Evolutionary conservation across 441 rosid species (phyloP).

Genomic region (Gossypium schwendimanii): DNA sequence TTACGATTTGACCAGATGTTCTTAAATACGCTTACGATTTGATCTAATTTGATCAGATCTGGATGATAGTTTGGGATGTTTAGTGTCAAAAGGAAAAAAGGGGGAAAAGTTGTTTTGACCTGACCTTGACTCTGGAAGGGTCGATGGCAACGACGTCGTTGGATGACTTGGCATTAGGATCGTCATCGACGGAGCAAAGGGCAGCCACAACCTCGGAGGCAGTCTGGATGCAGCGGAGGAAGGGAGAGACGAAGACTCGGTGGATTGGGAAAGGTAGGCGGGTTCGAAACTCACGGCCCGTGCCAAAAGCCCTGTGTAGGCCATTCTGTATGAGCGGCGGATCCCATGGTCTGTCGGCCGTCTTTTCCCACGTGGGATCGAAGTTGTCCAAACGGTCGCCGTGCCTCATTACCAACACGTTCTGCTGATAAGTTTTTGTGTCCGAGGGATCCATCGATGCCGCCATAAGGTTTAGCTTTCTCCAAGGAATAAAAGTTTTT

Average conservation of each 20-base stretch:
- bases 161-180: constrained; percentile 27
- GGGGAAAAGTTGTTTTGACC: background rate
- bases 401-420: constrained; percentile 78
- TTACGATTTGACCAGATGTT: too few species aligned
- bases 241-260: constrained; percentile 81
- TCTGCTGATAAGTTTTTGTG: constrained; percentile 25
- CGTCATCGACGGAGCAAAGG: constrained; percentile 41
- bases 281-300: constrained; percentile 44
- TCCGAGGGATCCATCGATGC: constrained; percentile 11
- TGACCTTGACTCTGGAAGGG: constrained; percentile 58
- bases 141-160: constrained; percentile 35
- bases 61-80: too few species aligned
- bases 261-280: constrained; percentile 49
- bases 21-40: too few species aligned
- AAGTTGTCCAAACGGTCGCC: constrained; percentile 72
- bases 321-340: constrained; percentile 58
- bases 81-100: too few species aligned
- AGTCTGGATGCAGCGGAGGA: constrained; percentile 80
- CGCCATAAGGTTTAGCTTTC: background rate
- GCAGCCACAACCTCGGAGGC: constrained; percentile 58
- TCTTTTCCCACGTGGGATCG: constrained; percentile 49
- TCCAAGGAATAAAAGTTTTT: background rate
- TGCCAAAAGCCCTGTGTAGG: constrained; percentile 38
- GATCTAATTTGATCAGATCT: too few species aligned
- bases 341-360: constrained; percentile 75